Evolutionary conservation across 2,329 filamentous ascomycete species (phyloP), one percentile per base, ranked within the genome.

Genomic region (Sordariomycetes sp.): DNA sequence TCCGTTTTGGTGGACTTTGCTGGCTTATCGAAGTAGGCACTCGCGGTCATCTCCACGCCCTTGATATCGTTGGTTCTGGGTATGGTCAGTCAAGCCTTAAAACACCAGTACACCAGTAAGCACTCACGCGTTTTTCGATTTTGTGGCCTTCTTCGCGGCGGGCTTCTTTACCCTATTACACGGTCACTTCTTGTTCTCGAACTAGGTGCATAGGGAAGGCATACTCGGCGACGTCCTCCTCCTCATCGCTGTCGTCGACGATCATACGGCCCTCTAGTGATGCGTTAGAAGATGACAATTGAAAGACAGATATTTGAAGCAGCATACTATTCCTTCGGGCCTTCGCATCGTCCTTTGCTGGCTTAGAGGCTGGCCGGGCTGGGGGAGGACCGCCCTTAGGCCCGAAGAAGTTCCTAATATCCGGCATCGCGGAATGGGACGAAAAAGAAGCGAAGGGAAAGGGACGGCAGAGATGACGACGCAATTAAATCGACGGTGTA

Each of bases 381-480:
- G 79, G 73, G 52, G 78, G 73, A 63, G 79, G 76, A 61, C 80
- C 78, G 55, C 82, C 81, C 69, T 90, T 90, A 60, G 87, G 83
- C 57, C 86, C 84, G 74, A 97, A 96, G 72, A 96, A 97, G 64
- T 79, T 90, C 66, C 91, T 81, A 66, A 96, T 97, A 71, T 97
- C 92, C 61, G 90, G 83, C 90, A 57, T 57, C 34, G 10, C 12
- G 36, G 36, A 39, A 7, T 4, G 34, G 20, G 28, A 50, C 22
- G 22, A 22, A 20, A 2, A 20, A 54, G 7, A 20, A 10, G n/a
- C 3, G 32, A 17, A 36, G 15, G 20, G 22, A 20, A 36, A 54
- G 20, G 12, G 20, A 50, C 13, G 45, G 7, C 20, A 50, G 22
- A 8, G 10, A 20, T 22, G 45, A 13, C 20, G 22, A 5, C n/a